Base-by-base conservation (phyloP, 2,329 filamentous ascomycete species). In the Ascochyta lentis region DNA sequence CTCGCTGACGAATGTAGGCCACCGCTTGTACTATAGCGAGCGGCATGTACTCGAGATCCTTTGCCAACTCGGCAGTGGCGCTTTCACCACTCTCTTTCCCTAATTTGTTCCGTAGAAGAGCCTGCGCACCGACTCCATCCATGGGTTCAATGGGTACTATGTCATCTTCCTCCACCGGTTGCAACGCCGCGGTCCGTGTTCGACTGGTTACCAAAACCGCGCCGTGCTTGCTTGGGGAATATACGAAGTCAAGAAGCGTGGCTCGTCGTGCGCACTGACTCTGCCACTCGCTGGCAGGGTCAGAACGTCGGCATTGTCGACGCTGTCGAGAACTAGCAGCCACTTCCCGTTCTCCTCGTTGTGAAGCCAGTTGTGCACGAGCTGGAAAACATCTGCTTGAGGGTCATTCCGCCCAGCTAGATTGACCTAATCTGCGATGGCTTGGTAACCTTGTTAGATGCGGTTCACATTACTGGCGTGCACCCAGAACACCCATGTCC, bases 1-100 rank as follows among this genome's bases (percentile, higher is more conserved):
- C 56, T 55, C 57, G 40, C 10, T 61, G 33, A 2, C 13, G 35
- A 41, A 77, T 76, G 47, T 73, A 76, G 9, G 68, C 60, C 6
- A 68, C 66, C 15, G 74, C 73, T 43, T 76, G 71, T 3, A 65
- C 48, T 2, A 76, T 64, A 1, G 74, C 73, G n/a, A 76, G 70
- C 8, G 74, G 75, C 49, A 75, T 70, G 45, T 49, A 61, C 0
- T 74, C 72, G 0, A 77, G 69, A 15, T 61, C 62, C 0, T 48
- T 44, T 3, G 54, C 59, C 6, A 67, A 49, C 47, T 61, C 44
- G 13, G 54, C 47, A 16, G 46, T 16, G 15, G 33, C 34, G 4
- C 13, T 29, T 12, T 43, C 44, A 13, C 38, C 24, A 2, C 10
- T n/a, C 1, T 48, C 6, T 1, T 6, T 31, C 42, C 34, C 48